Conservation (phyloP, 805 yeast species). For the Cyberlindnera veronae region DNA sequence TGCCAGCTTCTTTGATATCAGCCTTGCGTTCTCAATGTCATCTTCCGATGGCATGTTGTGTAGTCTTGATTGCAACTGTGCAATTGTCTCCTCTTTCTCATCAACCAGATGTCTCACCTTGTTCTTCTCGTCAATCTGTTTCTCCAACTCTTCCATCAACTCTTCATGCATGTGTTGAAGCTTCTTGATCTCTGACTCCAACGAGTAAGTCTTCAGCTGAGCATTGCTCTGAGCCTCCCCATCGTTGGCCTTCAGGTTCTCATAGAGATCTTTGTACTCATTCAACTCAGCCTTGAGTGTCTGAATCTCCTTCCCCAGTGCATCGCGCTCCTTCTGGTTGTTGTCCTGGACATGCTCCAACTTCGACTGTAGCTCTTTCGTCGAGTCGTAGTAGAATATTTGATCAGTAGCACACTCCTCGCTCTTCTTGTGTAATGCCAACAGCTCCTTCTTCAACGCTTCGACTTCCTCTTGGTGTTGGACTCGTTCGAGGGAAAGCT, state of each 20-base stretch:
- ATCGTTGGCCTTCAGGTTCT: slow-evolving; percentile 4
- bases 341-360: slow-evolving; percentile 27
- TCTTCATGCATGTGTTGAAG: slow-evolving; percentile 8
- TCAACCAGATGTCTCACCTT: neutral
- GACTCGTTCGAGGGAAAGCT: slow-evolving; percentile 34
- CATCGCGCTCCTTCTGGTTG: slow-evolving; percentile 21
- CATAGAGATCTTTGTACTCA: slow-evolving; percentile 10
- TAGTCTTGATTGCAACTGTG: slow-evolving; percentile 1
- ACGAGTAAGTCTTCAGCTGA: neutral
- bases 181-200: slow-evolving; percentile 6
- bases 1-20: slow-evolving; percentile 28
- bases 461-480: slow-evolving; percentile 30
- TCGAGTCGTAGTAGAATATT: slow-evolving; percentile 34
- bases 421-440: slow-evolving; percentile 15
- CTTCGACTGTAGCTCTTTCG: slow-evolving; percentile 29
- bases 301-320: slow-evolving; percentile 18
- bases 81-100: slow-evolving; percentile 7
- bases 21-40: slow-evolving; percentile 9
- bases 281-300: slow-evolving; percentile 20
- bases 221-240: neutral
- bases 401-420: slow-evolving; percentile 29
- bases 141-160: slow-evolving; percentile 5
- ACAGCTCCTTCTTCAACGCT: slow-evolving; percentile 28
- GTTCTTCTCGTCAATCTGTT: slow-evolving; percentile 5
- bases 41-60: slow-evolving; percentile 35